Conservation (phyloP, 352 stramenopile genomes). For the Phytophthora chlamydospora region DNA sequence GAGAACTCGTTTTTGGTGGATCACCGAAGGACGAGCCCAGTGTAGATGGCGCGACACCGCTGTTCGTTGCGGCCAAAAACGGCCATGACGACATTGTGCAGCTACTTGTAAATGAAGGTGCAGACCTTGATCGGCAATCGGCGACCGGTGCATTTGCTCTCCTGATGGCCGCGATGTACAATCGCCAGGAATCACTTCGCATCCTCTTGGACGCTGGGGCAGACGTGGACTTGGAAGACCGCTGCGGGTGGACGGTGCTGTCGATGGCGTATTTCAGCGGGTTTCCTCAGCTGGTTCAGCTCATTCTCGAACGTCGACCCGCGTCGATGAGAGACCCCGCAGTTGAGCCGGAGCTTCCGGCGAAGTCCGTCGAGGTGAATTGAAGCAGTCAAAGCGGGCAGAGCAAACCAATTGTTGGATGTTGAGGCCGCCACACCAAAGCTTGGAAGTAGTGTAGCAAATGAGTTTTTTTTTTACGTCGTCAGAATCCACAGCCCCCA, state of each 20-base stretch:
- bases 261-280: constrained; percentile 26
- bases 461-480: too few species aligned
- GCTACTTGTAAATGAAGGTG: constrained; percentile 10
- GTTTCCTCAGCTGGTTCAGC: constrained; percentile 20
- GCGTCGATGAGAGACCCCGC: too few species aligned
- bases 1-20: constrained; percentile 4
- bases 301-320: constrained; percentile 26
- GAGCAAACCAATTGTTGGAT: too few species aligned
- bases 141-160: constrained; percentile 7
- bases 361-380: too few species aligned
- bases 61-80: constrained; percentile 13
- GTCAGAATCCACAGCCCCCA: too few species aligned
- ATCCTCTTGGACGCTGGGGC: constrained; percentile 21
- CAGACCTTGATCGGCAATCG: constrained; percentile 10
- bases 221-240: constrained; percentile 14
- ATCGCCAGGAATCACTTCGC: constrained; percentile 13
- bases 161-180: constrained; percentile 12
- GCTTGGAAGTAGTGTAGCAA: too few species aligned
- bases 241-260: constrained; percentile 5
- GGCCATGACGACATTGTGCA: constrained; percentile 17
- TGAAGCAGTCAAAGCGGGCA: too few species aligned
- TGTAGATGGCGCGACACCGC: constrained; percentile 11
- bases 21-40: constrained; percentile 12
- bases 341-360: too few species aligned
- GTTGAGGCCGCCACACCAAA: too few species aligned